Evolutionary conservation across 2,329 filamentous ascomycete species (phyloP).

Genomic region (Colletotrichum theobromicola): DNA sequence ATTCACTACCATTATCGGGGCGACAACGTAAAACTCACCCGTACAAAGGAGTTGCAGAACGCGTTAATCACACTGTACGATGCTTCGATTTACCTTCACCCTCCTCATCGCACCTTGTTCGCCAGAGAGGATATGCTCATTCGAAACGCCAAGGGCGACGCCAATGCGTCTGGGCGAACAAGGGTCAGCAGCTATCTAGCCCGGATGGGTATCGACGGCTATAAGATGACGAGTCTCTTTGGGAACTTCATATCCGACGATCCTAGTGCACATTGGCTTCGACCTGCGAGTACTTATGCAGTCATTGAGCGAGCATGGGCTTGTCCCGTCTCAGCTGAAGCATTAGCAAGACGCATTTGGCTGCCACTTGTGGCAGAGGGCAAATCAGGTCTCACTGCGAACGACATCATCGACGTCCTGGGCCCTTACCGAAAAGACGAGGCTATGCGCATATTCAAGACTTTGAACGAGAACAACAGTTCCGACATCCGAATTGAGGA

Average conservation of each 20-base stretch:
- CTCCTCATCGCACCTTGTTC: conserved; percentile 24
- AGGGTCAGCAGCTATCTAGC: conserved; percentile 28
- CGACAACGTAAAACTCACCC: conserved; percentile 17
- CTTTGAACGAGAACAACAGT: conserved; percentile 23
- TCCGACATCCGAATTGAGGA: conserved; percentile 33
- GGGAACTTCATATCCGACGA: conserved; percentile 30
- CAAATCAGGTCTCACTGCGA: conserved; percentile 22
- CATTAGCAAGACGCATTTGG: conserved; percentile 32
- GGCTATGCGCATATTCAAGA: conserved; percentile 25
- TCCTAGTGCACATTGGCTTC: conserved; percentile 28
- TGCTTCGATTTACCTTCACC: conserved; percentile 28
- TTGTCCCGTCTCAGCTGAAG: conserved; percentile 28
- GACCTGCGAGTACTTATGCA: conserved; percentile 28
- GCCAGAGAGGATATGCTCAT: conserved; percentile 28
- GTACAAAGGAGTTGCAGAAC: conserved; percentile 29
- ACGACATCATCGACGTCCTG: conserved; percentile 31
- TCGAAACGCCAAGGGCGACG: conserved; percentile 28
- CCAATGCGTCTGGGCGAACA: conserved; percentile 25
- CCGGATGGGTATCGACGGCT: conserved; percentile 29
- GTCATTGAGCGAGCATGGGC: conserved; percentile 30
- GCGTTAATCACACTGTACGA: conserved; percentile 31
- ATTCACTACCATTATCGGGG: conserved; percentile 33
- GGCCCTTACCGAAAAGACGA: conserved; percentile 28
- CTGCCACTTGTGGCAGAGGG: conserved; percentile 29
- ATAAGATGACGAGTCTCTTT: conserved; percentile 28